These are phyloP conservation scores for Cenchrus fungigraminus DNA, from an alignment of 176 grass and related monocot genomes.

Conservation along the genomic window DNA sequence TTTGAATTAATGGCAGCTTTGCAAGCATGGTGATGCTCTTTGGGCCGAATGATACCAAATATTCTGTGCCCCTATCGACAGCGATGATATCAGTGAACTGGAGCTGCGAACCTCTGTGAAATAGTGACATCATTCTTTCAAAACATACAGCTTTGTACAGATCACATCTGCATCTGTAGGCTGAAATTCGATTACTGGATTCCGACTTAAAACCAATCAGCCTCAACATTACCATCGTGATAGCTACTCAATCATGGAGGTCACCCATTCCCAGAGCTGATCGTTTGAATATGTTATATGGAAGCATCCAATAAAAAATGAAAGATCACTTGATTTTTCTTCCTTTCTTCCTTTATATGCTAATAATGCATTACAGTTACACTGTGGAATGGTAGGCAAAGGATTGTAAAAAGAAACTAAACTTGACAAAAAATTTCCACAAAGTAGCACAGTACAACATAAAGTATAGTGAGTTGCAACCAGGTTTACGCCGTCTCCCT, in stretches of 20 bases:
- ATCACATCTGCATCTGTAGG: constrained; percentile 21
- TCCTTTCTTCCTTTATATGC: constrained; percentile 50
- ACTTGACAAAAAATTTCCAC: constrained; percentile 51
- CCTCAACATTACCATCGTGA: constrained; percentile 8
- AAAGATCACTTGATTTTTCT: constrained; percentile 39
- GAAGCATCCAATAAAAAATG: constrained; percentile 33
- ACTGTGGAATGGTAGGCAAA: constrained; percentile 38
- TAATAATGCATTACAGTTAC: constrained; percentile 64
- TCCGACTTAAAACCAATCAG: constrained; percentile 32
- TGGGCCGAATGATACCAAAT: constrained; percentile 34
- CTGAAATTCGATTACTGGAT: constrained; percentile 22
- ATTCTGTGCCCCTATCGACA: neutral
- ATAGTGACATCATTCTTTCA: constrained; percentile 21
- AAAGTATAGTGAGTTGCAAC: constrained; percentile 65
- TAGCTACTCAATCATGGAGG: constrained; percentile 13
- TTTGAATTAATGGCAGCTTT: constrained; percentile 22
- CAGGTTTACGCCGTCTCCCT: constrained; percentile 51
- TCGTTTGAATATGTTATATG: constrained; percentile 25
- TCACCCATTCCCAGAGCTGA: constrained; percentile 8
- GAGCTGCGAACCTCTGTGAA: constrained; percentile 11
- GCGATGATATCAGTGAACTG: constrained; percentile 19
- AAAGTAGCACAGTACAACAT: constrained; percentile 48
- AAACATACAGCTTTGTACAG: constrained; percentile 17
- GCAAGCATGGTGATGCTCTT: constrained; percentile 33
- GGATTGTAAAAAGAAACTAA: constrained; percentile 43